Evolutionary conservation across 306 rosid species (phyloP).

Genomic region (Inga leiocalycina): DNA sequence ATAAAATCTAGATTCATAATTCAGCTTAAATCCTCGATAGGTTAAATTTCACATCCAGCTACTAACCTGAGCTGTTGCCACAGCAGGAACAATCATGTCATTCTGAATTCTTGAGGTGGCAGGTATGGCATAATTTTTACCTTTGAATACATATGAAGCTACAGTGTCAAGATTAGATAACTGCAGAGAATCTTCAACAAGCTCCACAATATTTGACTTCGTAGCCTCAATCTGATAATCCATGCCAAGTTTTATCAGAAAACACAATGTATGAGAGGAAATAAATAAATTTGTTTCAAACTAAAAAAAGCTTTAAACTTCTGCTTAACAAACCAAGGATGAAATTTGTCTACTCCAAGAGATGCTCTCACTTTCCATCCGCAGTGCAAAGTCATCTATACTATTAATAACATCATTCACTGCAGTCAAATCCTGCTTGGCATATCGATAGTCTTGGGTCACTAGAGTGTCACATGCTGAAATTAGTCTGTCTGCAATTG

Average conservation of each 20-base stretch:
- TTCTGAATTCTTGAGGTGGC: conserved; percentile 78
- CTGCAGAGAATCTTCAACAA: conserved; percentile 68
- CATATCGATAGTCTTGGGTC: conserved; percentile 70
- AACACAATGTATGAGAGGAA: background rate
- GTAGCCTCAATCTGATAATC: conserved; percentile 78
- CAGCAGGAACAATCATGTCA: conserved; percentile 75
- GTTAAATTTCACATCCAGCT: conserved; percentile 7
- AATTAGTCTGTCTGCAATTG: conserved; percentile 82
- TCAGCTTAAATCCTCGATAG: conserved; percentile 24
- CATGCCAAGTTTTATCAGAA: conserved; percentile 26
- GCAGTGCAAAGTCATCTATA: conserved; percentile 61
- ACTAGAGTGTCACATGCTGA: conserved; percentile 68
- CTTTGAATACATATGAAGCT: conserved; percentile 74
- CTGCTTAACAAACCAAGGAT: conserved; percentile 59
- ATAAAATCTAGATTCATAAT: conserved; percentile 22
- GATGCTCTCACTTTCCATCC: conserved; percentile 76
- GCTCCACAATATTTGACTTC: conserved; percentile 72
- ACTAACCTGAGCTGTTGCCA: conserved; percentile 71
- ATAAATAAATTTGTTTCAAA: conserved; percentile 16
- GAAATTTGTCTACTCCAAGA: conserved; percentile 78
- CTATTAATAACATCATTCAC: conserved; percentile 56
- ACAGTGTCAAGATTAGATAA: conserved; percentile 83
- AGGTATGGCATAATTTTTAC: conserved; percentile 59
- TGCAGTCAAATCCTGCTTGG: conserved; percentile 78
- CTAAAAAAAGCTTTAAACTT: conserved; percentile 6